These are phyloP conservation scores for Leptodontidium sp. DNA, from an alignment of 2,329 filamentous ascomycete genomes.

Conservation along the genomic window DNA sequence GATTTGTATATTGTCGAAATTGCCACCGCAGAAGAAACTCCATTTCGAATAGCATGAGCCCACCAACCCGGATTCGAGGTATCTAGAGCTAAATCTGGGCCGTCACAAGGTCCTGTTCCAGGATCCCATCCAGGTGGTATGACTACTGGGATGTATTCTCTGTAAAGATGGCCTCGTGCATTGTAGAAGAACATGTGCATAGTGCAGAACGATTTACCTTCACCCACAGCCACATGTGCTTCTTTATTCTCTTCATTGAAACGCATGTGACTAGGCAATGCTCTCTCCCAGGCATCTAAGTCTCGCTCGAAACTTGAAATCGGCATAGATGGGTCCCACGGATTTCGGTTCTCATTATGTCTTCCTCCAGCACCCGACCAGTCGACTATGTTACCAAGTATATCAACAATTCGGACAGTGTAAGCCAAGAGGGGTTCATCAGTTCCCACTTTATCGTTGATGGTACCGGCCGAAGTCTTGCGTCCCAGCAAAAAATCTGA, in stretches of 20 bases:
- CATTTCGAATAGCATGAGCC: constrained; percentile 9
- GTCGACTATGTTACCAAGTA: constrained; percentile 9
- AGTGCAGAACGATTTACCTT: constrained; percentile 15
- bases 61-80: constrained; percentile 13
- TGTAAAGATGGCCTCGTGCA: constrained; percentile 14
- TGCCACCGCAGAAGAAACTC: constrained; percentile 11
- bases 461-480: neutral
- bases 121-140: constrained; percentile 18
- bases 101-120: constrained; percentile 19
- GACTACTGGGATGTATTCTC: constrained; percentile 22
- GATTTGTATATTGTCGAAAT: constrained; percentile 19
- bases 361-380: constrained; percentile 18
- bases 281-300: constrained; percentile 11
- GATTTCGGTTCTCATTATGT: constrained; percentile 7
- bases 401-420: constrained; percentile 17
- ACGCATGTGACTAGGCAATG: constrained; percentile 10
- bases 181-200: constrained; percentile 21
- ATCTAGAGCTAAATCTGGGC: neutral
- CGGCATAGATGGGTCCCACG: constrained; percentile 9
- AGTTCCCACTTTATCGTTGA: neutral
- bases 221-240: constrained; percentile 15
- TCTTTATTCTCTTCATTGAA: constrained; percentile 7
- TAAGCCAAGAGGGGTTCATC: constrained; percentile 19
- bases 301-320: constrained; percentile 11
- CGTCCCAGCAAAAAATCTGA: constrained; percentile 13